phyloP scores from a whole-genome alignment of 2,329 filamentous ascomycete genomes.

The Fusarium praegraminearum region DNA sequence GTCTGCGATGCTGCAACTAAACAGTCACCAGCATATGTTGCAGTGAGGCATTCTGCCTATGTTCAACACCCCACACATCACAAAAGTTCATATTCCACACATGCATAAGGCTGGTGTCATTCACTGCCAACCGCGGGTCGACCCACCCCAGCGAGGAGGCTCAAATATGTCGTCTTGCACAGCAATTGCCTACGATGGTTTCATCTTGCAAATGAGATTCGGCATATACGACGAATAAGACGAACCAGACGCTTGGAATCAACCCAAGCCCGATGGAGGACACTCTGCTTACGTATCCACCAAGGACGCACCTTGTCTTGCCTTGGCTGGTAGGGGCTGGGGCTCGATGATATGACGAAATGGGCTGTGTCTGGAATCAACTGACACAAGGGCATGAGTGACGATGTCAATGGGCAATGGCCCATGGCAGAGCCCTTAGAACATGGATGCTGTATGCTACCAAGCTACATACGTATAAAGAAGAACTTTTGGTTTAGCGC shows the following conservation, averaged over 20 bases:
- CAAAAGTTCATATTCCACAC: slow-evolving; percentile 31
- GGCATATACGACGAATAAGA: slow-evolving; percentile 40
- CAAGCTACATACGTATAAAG: slow-evolving; percentile 1
- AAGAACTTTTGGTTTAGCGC: slow-evolving; percentile 42
- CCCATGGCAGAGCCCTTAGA: slow-evolving; percentile 22
- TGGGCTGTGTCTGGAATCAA: slow-evolving; percentile 16
- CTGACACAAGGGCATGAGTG: slow-evolving; percentile 16
- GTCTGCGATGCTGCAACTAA: slow-evolving; percentile 38
- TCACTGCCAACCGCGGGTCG: background rate
- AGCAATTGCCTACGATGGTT: slow-evolving; percentile 35
- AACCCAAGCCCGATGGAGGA: slow-evolving; percentile 30
- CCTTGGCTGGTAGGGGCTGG: slow-evolving; percentile 26
- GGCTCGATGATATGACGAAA: slow-evolving; percentile 33
- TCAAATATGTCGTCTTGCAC: slow-evolving; percentile 31
- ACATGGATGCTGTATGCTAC: slow-evolving; percentile 6
- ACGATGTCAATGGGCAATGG: slow-evolving; percentile 1
- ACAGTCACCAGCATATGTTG: slow-evolving; percentile 30
- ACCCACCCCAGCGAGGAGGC: slow-evolving; percentile 18
- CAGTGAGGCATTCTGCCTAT: slow-evolving; percentile 36
- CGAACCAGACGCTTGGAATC: slow-evolving; percentile 18
- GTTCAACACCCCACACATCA: slow-evolving; percentile 42
- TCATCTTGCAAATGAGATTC: slow-evolving; percentile 43
- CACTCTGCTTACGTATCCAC: slow-evolving; percentile 45
- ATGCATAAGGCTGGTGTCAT: slow-evolving; percentile 12
- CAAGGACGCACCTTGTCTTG: slow-evolving; percentile 5